Evolutionary conservation across 208 protist species (phyloP), one percentile per base, ranked within the genome.

Genomic region (Leishmania braziliensis): DNA sequence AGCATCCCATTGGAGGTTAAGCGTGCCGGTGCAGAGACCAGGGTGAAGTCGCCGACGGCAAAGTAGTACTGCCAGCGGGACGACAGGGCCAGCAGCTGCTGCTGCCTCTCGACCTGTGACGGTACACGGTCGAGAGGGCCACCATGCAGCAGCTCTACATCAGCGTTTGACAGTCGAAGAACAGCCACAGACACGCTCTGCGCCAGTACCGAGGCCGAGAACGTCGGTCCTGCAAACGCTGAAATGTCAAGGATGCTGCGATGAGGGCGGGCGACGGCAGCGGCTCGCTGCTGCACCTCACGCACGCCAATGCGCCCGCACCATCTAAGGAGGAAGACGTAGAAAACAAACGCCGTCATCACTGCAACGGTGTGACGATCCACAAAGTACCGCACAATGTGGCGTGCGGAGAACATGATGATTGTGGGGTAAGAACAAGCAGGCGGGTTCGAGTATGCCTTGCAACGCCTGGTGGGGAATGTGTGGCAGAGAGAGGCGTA

Each of bases 291-390:
- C 29, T 50, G 36, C 54, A 78, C 73, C 56, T 84, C 84, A 6
- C 23, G 46, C 18, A 8, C 23, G 26, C 84, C 81, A 0, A 65
- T 50, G 23, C 39, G 12, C 2, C 80, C 63, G 16, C 80, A 85
- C 29, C 79, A 33, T 2, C 26, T 43, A n/a, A 88, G 68, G 20
- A 82, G 3, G 36, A 58, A 6, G 1, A 79, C 23, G 65, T 83
- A 88, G 5, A 81, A 5, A 51, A 66, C 0, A 75, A 86, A 88
- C 5, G 77, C 58, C 14, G 62, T 26, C 29, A 60, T 66, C 20
- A 81, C 54, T 26, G 68, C 69, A 50, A 62, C 72, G 36, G 85
- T 81, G 75, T 85, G 75, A 58, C 80, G 84, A 50, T 82, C 76
- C 6, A 71, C 39, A 29, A 84, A 81, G 77, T 87, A 83, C 20